Evolutionary conservation across 1,284 basidiomycete genomes (phyloP), one percentile per base, ranked within the genome.

Genomic region (Inonotus hispidus): DNA sequence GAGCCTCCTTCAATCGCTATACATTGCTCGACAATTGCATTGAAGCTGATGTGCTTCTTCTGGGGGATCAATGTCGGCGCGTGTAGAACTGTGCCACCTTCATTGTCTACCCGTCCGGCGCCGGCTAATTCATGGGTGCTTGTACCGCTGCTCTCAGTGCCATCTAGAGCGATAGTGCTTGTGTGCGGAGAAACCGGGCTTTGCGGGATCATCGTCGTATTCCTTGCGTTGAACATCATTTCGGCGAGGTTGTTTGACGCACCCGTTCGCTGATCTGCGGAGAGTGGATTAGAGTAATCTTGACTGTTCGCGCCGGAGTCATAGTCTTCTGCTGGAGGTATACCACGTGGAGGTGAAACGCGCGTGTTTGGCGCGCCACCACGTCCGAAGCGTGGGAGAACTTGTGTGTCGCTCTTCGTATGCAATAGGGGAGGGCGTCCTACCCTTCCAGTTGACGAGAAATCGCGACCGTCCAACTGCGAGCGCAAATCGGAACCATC

Each of bases 1-100:
- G 56, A 59, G n/a, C 45, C 50, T 21, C 87, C 85, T 68, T 91
- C 89, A 69, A 99, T 89, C n/a, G 96, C 92, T 65, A 99, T 96
- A 71, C 88, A 95, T 73, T 98, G 97, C 74, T 98, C 93, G 41
- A 99, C 96, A 70, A 95, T 96, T 0, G 95, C 96, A 74, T 98
- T 98, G 82, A 99, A 99, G 68, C 84, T 91, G 76, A 99, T 99
- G 72, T 98, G 96, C 64, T 84, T 82, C 74, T 85, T 87, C 73
- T 83, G 84, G 68, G 63, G 61, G 7, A 25, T 21, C 25, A 38
- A 41, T 2, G 46, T 6, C 3, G 43, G 14, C 13, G 49, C n/a
- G 16, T 55, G 47, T n/a, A 47, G 53, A 38, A 45, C 8, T 13
- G 21, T 35, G 14, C 32, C 49, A 10, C 45, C 32, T 13, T 57